Evolutionary conservation across 805 yeast species (phyloP).

Genomic region (Candida yuanshanica): DNA sequence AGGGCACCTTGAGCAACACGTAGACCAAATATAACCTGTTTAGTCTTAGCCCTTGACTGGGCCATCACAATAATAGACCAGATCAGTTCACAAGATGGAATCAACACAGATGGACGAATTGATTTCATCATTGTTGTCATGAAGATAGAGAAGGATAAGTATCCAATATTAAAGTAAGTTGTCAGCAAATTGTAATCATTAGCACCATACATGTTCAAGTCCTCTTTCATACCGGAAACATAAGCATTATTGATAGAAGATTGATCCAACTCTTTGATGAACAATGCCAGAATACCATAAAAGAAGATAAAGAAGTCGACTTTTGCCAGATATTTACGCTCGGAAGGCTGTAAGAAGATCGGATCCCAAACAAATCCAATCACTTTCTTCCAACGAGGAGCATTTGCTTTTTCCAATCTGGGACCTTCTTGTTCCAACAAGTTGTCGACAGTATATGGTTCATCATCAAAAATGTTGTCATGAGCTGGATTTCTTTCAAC

Average conservation of each 20-base stretch:
- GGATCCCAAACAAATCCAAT: background rate
- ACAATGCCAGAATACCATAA: conserved; percentile 17
- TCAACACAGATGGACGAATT: conserved; percentile 2
- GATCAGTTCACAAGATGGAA: conserved; percentile 4
- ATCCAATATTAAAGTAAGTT: conserved; percentile 4
- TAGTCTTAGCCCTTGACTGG: conserved; percentile 1
- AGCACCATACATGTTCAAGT: conserved; percentile 44
- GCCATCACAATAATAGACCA: conserved; percentile 5
- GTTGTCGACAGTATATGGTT: background rate
- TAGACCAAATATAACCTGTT: conserved; percentile 3
- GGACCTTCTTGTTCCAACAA: background rate
- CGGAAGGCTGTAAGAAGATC: conserved; percentile 1
- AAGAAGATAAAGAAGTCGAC: conserved; percentile 7
- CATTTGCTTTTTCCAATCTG: background rate
- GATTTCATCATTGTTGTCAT: conserved; percentile 1
- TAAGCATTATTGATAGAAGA: conserved; percentile 60
- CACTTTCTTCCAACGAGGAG: background rate
- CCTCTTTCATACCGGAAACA: conserved; percentile 56
- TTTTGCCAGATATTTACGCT: conserved; percentile 6
- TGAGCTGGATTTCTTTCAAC: background rate
- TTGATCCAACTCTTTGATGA: conserved; percentile 50
- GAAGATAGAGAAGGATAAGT: background rate
- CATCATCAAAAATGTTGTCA: background rate
- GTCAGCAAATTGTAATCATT: conserved; percentile 40
- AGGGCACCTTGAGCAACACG: conserved; percentile 6